phyloP scores from a whole-genome alignment of 2,329 filamentous ascomycete genomes.

The Triangularia setosa region DNA sequence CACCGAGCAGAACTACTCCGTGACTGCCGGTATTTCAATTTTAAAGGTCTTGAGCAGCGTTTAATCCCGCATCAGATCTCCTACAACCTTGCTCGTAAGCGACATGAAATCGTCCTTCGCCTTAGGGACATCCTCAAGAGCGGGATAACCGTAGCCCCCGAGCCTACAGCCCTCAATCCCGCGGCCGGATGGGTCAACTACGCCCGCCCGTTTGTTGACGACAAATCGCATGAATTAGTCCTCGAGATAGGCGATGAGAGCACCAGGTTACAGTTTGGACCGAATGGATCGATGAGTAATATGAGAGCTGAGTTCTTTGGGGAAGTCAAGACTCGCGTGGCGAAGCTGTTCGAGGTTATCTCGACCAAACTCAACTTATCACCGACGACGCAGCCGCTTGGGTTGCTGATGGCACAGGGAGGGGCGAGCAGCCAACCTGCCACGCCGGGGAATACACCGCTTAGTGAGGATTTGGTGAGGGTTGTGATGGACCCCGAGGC shows the following conservation, averaged over 20 bases:
- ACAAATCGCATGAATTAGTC: constrained; percentile 67
- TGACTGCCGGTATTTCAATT: constrained; percentile 89
- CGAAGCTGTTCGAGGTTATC: constrained; percentile 74
- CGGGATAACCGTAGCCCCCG: constrained; percentile 64
- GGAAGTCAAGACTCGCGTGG: constrained; percentile 64
- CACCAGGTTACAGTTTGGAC: constrained; percentile 51
- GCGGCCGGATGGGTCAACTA: constrained; percentile 64
- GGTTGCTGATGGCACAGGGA: constrained; percentile 64
- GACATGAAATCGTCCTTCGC: constrained; percentile 72
- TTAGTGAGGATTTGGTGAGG: constrained; percentile 67
- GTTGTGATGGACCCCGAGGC: constrained; percentile 59
- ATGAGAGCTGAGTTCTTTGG: constrained; percentile 70
- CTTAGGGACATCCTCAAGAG: constrained; percentile 87
- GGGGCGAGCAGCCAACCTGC: constrained; percentile 58
- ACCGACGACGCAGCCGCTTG: constrained; percentile 54
- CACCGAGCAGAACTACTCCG: constrained; percentile 75
- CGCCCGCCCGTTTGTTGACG: constrained; percentile 80
- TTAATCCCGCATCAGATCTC: constrained; percentile 73
- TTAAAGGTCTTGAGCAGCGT: constrained; percentile 85
- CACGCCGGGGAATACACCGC: constrained; percentile 64
- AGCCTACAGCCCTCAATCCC: constrained; percentile 35
- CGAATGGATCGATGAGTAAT: constrained; percentile 15
- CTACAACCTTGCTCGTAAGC: constrained; percentile 66
- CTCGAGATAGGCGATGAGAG: constrained; percentile 72
- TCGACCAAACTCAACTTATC: constrained; percentile 73